Base-by-base conservation (phyloP, 2,329 filamentous ascomycete genomes). In the Helminthosporium solani region DNA sequence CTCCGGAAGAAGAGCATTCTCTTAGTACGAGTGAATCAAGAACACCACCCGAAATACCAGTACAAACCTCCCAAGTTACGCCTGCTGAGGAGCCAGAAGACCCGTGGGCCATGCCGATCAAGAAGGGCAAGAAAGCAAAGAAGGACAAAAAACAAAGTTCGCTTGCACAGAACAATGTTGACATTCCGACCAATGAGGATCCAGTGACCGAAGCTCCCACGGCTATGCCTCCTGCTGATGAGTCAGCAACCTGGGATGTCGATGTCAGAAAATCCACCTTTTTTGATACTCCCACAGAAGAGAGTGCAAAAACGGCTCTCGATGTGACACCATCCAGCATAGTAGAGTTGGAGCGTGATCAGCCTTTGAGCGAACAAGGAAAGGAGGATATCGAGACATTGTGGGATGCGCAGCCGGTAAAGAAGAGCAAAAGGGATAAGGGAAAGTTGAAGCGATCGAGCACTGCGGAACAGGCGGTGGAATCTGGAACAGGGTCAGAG, bases 161-260 rank as follows among this genome's bases (percentile, higher is more conserved):
- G 14, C 28, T 50, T 27, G 42, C 36, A 57, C 56, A 67, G 59
- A 61, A 70, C 49, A 54, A 61, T 61, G 48, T 58, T 47, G 58
- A 65, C 44, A 49, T 54, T 44, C 31, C 53, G 52, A 53, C 56
- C 60, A 50, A 57, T 38, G 54, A 60, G 52, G 57, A 60, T 61
- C 66, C 66, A 30, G 60, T 50, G 55, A 56, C 66, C 51, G 66
- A 69, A 56, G 54, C 55, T 61, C 53, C 57, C 36, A 47, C 46
- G 49, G 48, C 50, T 49, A 58, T 61, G 59, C 56, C 60, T 67
- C 62, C 60, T 54, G 54, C 56, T 53, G 56, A 64, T 56, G 66
- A 55, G 47, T 56, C 53, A 48, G 56, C 48, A 33, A 36, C 52
- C 31, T 53, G 57, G 50, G 52, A 58, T 36, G 33, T 49, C 21